Evolutionary conservation across 371 early-diverging fungal species (phyloP), one percentile per base, ranked within the genome.

Genomic region (Choanephora cucurbitarum): DNA sequence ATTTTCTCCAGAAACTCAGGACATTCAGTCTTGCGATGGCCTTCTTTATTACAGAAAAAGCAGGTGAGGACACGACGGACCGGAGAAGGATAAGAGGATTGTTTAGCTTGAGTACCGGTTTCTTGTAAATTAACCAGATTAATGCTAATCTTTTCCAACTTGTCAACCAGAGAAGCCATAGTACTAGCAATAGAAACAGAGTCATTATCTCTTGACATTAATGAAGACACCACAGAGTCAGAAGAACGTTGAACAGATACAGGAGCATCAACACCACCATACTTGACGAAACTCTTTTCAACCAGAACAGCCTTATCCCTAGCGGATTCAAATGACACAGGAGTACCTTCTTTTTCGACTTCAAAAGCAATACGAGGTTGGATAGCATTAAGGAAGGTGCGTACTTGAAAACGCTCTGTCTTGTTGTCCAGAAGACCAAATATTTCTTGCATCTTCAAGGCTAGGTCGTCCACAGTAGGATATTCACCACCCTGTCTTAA

Each of bases 321-420:
- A 2, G 53, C 59, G 2, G 5, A 41, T 21, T 21, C n/a, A 23
- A 52, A 52, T 0, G 47, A 24, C 19, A 1, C 1, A 3, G 52
- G 52, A 4, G 22, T 31, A 17, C 21, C 33, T 1, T 58, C 47
- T 5, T 52, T 52, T 34, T 55, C 61, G 19, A 61, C 24, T 42
- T 61, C 55, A 19, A n/a, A 51, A 6, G 47, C 56, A n/a, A 61
- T 51, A 1, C 21, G n/a, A 0, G 44, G 31, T 4, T 37, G 14
- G 28, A 62, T 55, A 11, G 62, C 55, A 11, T 22, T 42, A 11
- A 62, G 19, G 21, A 62, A 62, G 34, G 50, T 52, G 19, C 61
- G 21, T 5, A 60, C 55, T 32, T 50, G 55, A 10, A 55, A 37
- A 18, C 22, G 15, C 11, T 45, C 14, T 23, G 18, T 42, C 3